These are phyloP conservation scores for Blastobotrys indianensis DNA, from an alignment of 1,139 yeast species.

Conservation along the genomic window DNA sequence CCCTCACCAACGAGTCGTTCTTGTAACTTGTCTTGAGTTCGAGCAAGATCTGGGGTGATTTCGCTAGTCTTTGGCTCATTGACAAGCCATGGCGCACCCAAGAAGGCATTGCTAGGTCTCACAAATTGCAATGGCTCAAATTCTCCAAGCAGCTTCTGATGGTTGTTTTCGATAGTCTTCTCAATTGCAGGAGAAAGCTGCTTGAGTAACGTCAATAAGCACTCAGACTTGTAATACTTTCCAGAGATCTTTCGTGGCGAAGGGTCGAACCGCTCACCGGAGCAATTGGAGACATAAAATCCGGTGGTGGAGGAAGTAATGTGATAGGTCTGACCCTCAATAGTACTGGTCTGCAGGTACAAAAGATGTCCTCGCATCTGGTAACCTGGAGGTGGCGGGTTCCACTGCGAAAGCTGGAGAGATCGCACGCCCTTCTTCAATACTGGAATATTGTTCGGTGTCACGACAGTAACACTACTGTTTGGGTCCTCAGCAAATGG, in stretches of 20 bases:
- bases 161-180: slow-evolving; percentile 39
- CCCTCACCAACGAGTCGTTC: slow-evolving; percentile 11
- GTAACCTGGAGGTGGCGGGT: slow-evolving; percentile 56
- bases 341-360: slow-evolving; percentile 67
- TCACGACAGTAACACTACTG: not conserved
- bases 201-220: slow-evolving; percentile 50
- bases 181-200: slow-evolving; percentile 50
- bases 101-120: slow-evolving; percentile 55
- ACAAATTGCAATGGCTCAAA: slow-evolving; percentile 49
- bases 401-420: slow-evolving; percentile 72
- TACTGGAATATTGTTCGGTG: slow-evolving; percentile 6
- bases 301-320: slow-evolving; percentile 77
- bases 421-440: slow-evolving; percentile 41
- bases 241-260: slow-evolving; percentile 38
- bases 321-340: slow-evolving; percentile 73
- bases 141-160: slow-evolving; percentile 39
- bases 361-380: slow-evolving; percentile 72
- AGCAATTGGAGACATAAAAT: slow-evolving; percentile 65
- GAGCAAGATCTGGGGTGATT: slow-evolving; percentile 52
- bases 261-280: slow-evolving; percentile 68
- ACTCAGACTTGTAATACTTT: slow-evolving; percentile 36
- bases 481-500: slow-evolving; percentile 12
- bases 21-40: slow-evolving; percentile 44
- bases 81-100: slow-evolving; percentile 75
- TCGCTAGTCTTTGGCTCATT: slow-evolving; percentile 27